A percentile compares a stretch with the other conserved stretches of the same genome.
phyloP scores from a whole-genome alignment of 2,329 filamentous ascomycete species.

The Venturia aucupariae region DNA sequence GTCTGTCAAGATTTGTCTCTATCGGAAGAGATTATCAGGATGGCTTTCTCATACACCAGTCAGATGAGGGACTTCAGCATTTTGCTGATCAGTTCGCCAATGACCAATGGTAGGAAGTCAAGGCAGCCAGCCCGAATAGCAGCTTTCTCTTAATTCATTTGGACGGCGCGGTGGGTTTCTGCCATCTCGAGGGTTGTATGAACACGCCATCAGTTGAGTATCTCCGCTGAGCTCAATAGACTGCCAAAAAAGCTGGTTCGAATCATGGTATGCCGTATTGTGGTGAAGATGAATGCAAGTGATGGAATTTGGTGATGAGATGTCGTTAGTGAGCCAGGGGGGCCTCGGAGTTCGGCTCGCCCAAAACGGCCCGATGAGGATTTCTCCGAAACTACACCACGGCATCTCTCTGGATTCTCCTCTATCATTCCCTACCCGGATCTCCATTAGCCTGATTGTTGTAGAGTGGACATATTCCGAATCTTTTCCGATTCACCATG shows the following conservation, averaged over 20 bases:
- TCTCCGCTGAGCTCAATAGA: too few species aligned
- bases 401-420: background rate
- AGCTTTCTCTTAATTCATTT: too few species aligned
- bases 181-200: too few species aligned
- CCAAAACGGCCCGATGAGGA: background rate
- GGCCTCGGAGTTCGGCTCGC: background rate
- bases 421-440: background rate
- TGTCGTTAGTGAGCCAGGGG: background rate
- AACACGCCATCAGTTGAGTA: too few species aligned
- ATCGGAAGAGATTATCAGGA: too few species aligned
- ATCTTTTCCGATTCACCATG: background rate
- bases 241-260: background rate
- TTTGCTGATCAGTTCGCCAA: too few species aligned
- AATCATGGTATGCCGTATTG: background rate
- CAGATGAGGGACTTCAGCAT: background rate
- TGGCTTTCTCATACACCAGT: background rate
- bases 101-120: too few species aligned
- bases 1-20: too few species aligned
- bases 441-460: background rate
- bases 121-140: too few species aligned
- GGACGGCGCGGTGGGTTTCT: too few species aligned
- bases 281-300: background rate
- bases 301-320: background rate
- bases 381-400: background rate
- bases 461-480: background rate